A percentile compares a stretch with the other conserved stretches of the same genome.
phyloP scores from a whole-genome alignment of 352 stramenopile species.

The Pythium rhizo-oryzae region DNA sequence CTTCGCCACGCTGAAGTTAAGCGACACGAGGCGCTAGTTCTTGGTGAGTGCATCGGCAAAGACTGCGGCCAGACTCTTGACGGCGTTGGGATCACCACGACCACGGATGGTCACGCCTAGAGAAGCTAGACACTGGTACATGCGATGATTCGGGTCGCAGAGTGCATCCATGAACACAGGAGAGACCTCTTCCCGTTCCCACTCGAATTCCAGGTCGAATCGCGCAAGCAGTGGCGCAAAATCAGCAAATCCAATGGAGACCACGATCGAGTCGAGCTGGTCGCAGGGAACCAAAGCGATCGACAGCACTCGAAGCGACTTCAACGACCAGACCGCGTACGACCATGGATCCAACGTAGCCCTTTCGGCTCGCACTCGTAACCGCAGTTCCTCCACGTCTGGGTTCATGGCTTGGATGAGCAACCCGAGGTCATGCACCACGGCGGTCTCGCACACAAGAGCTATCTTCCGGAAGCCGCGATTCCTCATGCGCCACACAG shows the following conservation, averaged over 20 bases:
- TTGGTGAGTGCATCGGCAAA: background rate
- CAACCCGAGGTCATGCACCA: background rate
- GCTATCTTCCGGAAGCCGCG: background rate
- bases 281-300: background rate
- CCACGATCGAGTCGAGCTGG: background rate
- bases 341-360: no score
- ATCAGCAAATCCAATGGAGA: no score
- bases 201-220: no score
- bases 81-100: background rate
- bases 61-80: background rate
- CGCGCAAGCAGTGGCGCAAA: no score
- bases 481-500: no score
- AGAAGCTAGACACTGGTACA: background rate
- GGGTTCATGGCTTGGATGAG: background rate
- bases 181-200: no score
- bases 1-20: background rate
- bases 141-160: background rate
- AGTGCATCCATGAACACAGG: background rate
- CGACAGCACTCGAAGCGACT: background rate
- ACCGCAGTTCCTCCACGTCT: background rate
- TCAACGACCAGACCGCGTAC: no score
- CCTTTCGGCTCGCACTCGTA: background rate
- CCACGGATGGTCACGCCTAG: background rate
- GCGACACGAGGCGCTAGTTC: background rate
- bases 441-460: no score